phyloP scores from a whole-genome alignment of 2,329 filamentous ascomycete species.

The Biscogniauxia sp. region DNA sequence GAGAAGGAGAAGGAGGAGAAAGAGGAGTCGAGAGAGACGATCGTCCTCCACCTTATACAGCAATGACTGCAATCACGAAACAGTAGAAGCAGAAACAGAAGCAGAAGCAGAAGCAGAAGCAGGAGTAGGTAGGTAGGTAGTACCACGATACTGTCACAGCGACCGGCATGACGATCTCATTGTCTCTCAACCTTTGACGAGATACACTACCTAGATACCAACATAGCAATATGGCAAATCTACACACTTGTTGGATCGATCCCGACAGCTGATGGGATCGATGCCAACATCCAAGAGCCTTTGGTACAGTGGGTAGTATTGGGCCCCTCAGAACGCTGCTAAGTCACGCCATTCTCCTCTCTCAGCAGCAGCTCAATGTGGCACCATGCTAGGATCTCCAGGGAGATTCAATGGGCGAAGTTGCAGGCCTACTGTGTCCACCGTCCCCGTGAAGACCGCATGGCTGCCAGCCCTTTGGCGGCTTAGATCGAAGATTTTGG shows the following conservation, averaged over 20 bases:
- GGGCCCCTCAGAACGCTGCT: constrained; percentile 21
- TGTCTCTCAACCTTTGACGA: constrained; percentile 16
- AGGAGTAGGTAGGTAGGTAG: neutral
- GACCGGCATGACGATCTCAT: constrained; percentile 22
- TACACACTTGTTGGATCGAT: constrained; percentile 23
- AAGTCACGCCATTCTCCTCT: constrained; percentile 26
- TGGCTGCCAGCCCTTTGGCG: constrained; percentile 23
- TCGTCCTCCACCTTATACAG: no score
- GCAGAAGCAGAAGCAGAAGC: constrained; percentile 11
- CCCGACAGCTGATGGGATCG: constrained; percentile 10
- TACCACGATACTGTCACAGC: constrained; percentile 18
- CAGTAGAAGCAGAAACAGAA: constrained; percentile 1
- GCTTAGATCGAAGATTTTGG: constrained; percentile 24
- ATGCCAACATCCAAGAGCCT: constrained; percentile 10
- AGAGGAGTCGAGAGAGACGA: constrained; percentile 8
- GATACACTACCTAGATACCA: neutral
- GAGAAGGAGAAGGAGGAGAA: neutral
- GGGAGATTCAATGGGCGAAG: constrained; percentile 20
- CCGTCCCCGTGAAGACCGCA: constrained; percentile 21
- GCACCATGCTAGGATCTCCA: constrained; percentile 23
- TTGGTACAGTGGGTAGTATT: constrained; percentile 19
- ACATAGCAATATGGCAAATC: constrained; percentile 10
- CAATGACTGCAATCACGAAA: no score
- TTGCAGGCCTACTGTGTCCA: constrained; percentile 19
- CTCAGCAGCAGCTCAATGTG: constrained; percentile 22